Evolutionary conservation across 2,329 filamentous ascomycete species (phyloP), one percentile per base, ranked within the genome.

Genomic region (Bipolaris gigantea): DNA sequence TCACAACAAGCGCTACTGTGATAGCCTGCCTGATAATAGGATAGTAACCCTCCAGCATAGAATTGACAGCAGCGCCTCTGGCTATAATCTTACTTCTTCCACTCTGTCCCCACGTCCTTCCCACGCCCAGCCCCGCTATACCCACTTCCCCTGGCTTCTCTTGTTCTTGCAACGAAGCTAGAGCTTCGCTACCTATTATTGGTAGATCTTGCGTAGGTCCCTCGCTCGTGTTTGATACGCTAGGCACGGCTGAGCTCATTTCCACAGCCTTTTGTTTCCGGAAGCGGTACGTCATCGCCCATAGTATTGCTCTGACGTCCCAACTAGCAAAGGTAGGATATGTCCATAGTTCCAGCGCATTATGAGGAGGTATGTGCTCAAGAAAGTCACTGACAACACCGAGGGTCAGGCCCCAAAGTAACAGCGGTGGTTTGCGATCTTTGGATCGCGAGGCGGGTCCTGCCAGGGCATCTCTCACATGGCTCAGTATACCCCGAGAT

Each of bases 351-450:
- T 82, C 75, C 4, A 88, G 79, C 2, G 85, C 81, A 48, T 82
- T 84, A 58, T 83, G 77, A 1, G 85, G 85, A n/a, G 86, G 86
- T 4, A 89, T 73, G 64, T 87, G 80, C 59, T 89, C 85, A 21
- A 89, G 77, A 59, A 89, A 85, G 70, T 89, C 87, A 15, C 84
- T 83, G 35, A 89, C 72, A 30, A 89, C 83, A 5, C 86, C 86
- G 1, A 89, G 76, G 0, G 87, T 89, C 32, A 89, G 70, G 0
- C 87, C 87, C 87, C 87, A 89, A 1, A 89, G 81, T 10, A 88
- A 72, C 1, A 89, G 74, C 2, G 85, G 83, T n/a, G 69, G 69
- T 71, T 69, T 67, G 8, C 53, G 56, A 21, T 59, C 53, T 73
- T 59, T 75, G 57, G 73, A 65, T 65, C 73, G 45, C 33, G 41